Conservation (phyloP, 75 land plant genomes). For the Cupressus sempervirens region DNA sequence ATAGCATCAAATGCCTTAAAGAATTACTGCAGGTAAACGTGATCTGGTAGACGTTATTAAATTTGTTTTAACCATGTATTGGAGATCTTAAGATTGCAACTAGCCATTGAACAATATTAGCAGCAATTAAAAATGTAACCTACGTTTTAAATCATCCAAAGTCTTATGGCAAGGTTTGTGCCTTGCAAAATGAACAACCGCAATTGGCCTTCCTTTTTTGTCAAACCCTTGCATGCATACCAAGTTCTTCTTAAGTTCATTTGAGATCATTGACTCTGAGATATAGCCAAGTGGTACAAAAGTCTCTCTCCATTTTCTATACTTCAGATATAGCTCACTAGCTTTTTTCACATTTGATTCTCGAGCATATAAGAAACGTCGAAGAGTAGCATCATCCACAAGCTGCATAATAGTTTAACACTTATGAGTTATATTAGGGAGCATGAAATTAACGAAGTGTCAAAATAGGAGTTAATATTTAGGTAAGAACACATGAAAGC, state of each 20-base stretch:
- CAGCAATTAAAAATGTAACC: neutral
- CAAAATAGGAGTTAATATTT: neutral
- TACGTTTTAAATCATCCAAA: constrained; percentile 21
- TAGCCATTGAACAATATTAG: neutral
- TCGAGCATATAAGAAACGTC: constrained; percentile 28
- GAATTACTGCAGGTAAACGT: neutral
- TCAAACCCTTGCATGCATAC: constrained; percentile 26
- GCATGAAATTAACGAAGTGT: neutral
- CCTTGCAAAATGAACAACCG: constrained; percentile 13
- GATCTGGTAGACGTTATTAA: neutral
- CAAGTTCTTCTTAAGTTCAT: constrained; percentile 18
- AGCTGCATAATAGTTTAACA: constrained; percentile 2
- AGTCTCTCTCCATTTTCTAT: constrained; percentile 21
- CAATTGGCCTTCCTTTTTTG: constrained; percentile 23
- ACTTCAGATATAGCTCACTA: constrained; percentile 9
- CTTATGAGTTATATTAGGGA: neutral
- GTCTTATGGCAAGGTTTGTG: constrained; percentile 15
- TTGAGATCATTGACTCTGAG: constrained; percentile 15
- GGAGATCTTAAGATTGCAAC: neutral
- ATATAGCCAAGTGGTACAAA: constrained; percentile 28
- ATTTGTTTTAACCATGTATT: neutral
- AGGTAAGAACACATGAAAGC: neutral
- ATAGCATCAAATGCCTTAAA: neutral
- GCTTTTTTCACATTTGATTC: constrained; percentile 24
- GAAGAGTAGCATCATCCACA: constrained; percentile 23